Base-by-base conservation (phyloP, 768 basidiomycete genomes). In the Suillus subaureus region DNA sequence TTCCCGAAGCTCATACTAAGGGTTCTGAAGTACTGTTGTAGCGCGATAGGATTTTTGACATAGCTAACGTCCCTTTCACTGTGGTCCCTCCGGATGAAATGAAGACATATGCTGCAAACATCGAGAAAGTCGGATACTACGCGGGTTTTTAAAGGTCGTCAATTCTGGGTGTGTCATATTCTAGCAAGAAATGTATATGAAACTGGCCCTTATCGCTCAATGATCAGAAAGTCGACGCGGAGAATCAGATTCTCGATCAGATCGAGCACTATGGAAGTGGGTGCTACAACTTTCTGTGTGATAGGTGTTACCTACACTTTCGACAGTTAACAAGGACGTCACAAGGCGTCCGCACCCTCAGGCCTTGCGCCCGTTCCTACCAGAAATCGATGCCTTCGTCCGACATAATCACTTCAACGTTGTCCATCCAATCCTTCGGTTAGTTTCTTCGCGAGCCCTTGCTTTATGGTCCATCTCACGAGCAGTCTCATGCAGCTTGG, bases 131-230 rank as follows among this genome's bases (percentile, higher is more conserved):
- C 3, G 80, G 80, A 1, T 78, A 80, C 3, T 84, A 83, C 66
- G 79, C 81, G 65, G 83, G 84, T 1, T 85, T n/a, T 84, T 65
- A 85, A 85, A 66, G 74, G 74, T 3, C 76, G 82, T 11, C 77
- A 82, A 66, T 82, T 81, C 67, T 84, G 82, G 83, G 83, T 84
- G 45, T 6, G 74, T 64, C 33, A 37, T 18, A 13, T 37, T 57
- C 35, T 9, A 58, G 33, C 43, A 13, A 8, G 61, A 60, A 37
- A 57, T 31, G 2, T 40, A 12, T 61, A 49, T 47, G 33, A 60
- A 42, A 28, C 52, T 64, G 52, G 42, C 54, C 42, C 62, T 67
- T 43, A 45, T 16, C 16, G 40, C 57, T 15, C 26, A 26, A 61
- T 3, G 58, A 16, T 7, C 49, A 83, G 82, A 76, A 79, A 62